Evolutionary conservation across 108 stramenopile species (phyloP).

Genomic region (Nannochloropsis salina): DNA sequence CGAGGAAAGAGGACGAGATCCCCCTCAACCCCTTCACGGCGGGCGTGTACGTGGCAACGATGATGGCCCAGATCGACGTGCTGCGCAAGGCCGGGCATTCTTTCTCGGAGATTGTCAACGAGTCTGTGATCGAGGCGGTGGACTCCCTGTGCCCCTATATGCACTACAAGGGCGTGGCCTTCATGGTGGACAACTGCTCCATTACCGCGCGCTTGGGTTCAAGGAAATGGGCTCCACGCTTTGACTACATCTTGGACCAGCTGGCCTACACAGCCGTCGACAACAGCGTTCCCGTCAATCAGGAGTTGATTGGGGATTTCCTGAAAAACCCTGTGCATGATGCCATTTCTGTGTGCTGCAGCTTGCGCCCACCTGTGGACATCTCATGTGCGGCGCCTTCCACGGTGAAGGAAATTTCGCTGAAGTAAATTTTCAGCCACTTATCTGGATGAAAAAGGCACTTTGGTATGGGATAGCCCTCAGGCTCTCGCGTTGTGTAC

Average conservation of each 20-base stretch:
- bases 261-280: conserved; percentile 93
- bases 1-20: conserved; percentile 87
- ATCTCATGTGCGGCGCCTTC: conserved; percentile 81
- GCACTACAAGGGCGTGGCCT: conserved; percentile 96
- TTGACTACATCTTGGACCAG: conserved; percentile 98
- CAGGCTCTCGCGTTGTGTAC: not conserved
- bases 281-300: conserved; percentile 75
- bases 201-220: conserved; percentile 96
- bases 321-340: conserved; percentile 83
- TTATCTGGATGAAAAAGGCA: not conserved
- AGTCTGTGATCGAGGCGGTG: conserved; percentile 96
- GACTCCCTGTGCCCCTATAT: conserved; percentile 97
- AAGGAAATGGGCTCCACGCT: conserved; percentile 95
- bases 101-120: conserved; percentile 98
- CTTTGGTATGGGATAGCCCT: not conserved
- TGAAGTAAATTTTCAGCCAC: conserved; percentile 57
- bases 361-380: conserved; percentile 89
- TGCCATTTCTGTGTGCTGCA: conserved; percentile 88
- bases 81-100: conserved; percentile 89
- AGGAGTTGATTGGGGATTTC: conserved; percentile 76
- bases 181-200: conserved; percentile 99
- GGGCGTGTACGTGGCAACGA: conserved; percentile 93
- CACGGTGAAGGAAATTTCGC: conserved; percentile 91
- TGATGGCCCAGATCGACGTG: conserved; percentile 99
- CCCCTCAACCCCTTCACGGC: conserved; percentile 97